Evolutionary conservation across 345 rosid species (phyloP).

Genomic region (Citrus inodora): DNA sequence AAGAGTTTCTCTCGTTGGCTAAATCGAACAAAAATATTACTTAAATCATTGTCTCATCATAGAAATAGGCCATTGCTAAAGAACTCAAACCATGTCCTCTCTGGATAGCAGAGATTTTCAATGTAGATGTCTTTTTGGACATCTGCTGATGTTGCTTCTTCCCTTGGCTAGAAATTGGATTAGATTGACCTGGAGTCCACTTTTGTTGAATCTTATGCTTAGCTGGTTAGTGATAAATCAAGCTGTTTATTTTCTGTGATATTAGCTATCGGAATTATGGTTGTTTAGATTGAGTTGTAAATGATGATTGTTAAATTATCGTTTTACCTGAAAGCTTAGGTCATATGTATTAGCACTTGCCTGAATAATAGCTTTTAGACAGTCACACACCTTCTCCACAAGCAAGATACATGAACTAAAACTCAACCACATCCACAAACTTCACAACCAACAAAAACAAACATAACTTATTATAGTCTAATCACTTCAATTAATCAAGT

Average conservation of each 20-base stretch:
- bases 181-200: constrained; percentile 71
- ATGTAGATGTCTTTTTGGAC: constrained; percentile 30
- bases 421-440: not conserved
- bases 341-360: not conserved
- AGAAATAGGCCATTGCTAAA: too few species aligned
- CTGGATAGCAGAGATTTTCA: too few species aligned
- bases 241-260: not conserved
- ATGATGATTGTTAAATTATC: not conserved
- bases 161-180: constrained; percentile 50
- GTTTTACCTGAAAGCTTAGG: not conserved
- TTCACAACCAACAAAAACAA: not conserved
- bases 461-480: not conserved
- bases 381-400: not conserved
- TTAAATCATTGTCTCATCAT: too few species aligned
- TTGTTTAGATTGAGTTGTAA: not conserved
- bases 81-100: too few species aligned
- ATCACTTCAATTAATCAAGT: not conserved
- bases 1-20: too few species aligned
- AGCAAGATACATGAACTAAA: not conserved
- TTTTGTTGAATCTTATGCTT: not conserved
- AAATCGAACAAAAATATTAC: too few species aligned
- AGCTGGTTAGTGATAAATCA: not conserved
- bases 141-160: constrained; percentile 49
- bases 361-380: not conserved
- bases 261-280: not conserved